Base-by-base conservation (phyloP, 192 early-diverging fungal species). In the Coemansia aciculifera region DNA sequence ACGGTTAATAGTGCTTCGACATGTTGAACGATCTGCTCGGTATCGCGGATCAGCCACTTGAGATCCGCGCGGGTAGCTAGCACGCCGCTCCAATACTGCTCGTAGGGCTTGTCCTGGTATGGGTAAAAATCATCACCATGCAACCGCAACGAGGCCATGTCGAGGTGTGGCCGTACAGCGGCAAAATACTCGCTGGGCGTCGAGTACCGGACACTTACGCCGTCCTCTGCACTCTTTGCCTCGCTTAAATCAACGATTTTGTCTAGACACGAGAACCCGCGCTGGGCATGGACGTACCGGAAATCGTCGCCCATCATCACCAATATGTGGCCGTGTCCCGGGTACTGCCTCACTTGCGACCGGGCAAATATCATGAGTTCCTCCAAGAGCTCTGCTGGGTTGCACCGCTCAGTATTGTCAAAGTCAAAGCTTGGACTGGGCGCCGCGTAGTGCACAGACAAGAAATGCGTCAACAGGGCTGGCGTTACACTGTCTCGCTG, bases 251-350 rank as follows among this genome's bases (percentile, higher is more conserved):
- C 62, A 0, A 82, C 23, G 8, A 82, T 43, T n/a, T 42, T 61
- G 44, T 77, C 79, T 51, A 82, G 67, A 63, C 79, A 82, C 11
- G 24, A 42, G 44, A 82, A 82, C 11, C 66, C 74, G 21, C 63
- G 54, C 36, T 46, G 32, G 1, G 79, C 79, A 1, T 57, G 21
- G 6, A 62, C 46, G 40, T 71, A 82, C 17, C 74, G 67, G 29
- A 82, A 73, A 21, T 82, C 79, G 43, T 82, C 79, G 62, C 79
- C 79, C 68, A 82, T 77, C 72, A 82, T 76, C 48, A 82, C 72
- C 68, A 82, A 46, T 0, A 82, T 49, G 11, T 82, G 79, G 11
- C 79, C 79, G 51, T 82, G 79, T 0, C 44, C 71, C 42, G 79
- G 79, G 29, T 77, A 82, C 74, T 77, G 68, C 38, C 68, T 38